Conservation (phyloP, 2,329 filamentous ascomycete species). For the Epicoccum nigrum region DNA sequence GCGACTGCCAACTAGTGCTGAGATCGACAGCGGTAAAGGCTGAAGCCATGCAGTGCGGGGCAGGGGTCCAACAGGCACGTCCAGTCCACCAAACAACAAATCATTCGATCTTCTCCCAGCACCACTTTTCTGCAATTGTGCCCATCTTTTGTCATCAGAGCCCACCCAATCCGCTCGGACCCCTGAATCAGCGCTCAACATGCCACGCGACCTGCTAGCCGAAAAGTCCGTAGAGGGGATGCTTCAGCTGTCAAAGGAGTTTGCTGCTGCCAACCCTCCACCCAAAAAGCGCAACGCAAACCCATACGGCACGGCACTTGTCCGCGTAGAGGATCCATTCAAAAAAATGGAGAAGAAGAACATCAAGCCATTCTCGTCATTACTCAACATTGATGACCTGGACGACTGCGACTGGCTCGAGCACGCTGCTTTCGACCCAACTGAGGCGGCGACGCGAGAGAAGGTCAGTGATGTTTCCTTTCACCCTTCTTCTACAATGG, state of each 20-base stretch:
- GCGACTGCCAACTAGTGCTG: slow-evolving; percentile 7
- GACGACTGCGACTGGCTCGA: slow-evolving; percentile 67
- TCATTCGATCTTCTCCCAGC: slow-evolving; percentile 14
- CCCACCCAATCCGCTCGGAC: slow-evolving; percentile 2
- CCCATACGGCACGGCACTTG: slow-evolving; percentile 6
- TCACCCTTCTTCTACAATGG: too few relatives aligned
- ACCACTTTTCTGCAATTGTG: slow-evolving; percentile 18
- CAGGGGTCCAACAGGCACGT: slow-evolving; percentile 19
- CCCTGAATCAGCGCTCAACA: slow-evolving; percentile 29
- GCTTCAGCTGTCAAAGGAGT: slow-evolving; percentile 46
- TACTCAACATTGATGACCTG: slow-evolving; percentile 70
- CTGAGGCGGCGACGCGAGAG: slow-evolving; percentile 63
- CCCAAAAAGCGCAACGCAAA: slow-evolving; percentile 13
- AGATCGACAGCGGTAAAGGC: slow-evolving; percentile 16
- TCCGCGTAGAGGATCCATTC: slow-evolving; percentile 34
- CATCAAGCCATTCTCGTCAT: slow-evolving; percentile 75
- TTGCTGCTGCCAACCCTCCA: slow-evolving; percentile 24
- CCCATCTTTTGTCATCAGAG: too few relatives aligned
- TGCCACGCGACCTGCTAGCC: slow-evolving; percentile 53
- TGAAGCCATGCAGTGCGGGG: slow-evolving; percentile 13
- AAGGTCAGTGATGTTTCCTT: slow-evolving; percentile 57
- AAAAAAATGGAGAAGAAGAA: slow-evolving; percentile 54
- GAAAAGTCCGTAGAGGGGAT: slow-evolving; percentile 45
- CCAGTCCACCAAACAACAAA: slow-evolving; percentile 20
- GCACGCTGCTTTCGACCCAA: slow-evolving; percentile 62